Base-by-base conservation (phyloP, 768 basidiomycete species). In the Asterophora lycoperdoides region DNA sequence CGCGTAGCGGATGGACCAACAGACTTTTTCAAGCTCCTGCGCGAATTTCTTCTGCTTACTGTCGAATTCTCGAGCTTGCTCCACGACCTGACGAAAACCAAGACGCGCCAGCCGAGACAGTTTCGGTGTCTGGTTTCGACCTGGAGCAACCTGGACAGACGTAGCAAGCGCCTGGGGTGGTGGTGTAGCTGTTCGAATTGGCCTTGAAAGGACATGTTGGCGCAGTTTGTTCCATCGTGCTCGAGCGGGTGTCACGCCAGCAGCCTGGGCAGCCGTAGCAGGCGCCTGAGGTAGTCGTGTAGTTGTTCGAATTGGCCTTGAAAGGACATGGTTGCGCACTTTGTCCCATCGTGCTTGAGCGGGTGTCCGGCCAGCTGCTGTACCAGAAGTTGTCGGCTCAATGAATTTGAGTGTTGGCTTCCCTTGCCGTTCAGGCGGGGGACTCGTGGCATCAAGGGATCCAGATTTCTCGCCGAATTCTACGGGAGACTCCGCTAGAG, bases 51-150 rank as follows among this genome's bases (percentile, higher is more conserved):
- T 74, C 11, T 70, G 71, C 13, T 66, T 63, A 41, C 81, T 77
- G 36, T 81, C 78, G 34, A 71, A 68, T 46, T 79, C 81, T 20
- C 74, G 75, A 3, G 70, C 83, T 48, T 80, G 74, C 29, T 87
- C 85, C 1, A 86, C 84, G 10, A 84, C 78, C 18, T 86, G 81
- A 40, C 73, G 73, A 54, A 84, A 80, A 1, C 78, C 81, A 10
- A 83, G 62, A 39, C 72, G 72, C 5, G 72, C 71, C 26, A 83
- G 60, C 11, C 77, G 69, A 29, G 77, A 79, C 4, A 70, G 71
- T 55, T 79, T 82, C 8, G 78, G 75, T 0, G 78, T 68, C 43
- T 66, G 68, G 38, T 60, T 62, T 30, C 61, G 53, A 55, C 34
- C 55, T 41, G 53, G 61, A 28, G 48, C 60, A 44, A 46, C 52